Conservation (phyloP, 2,329 filamentous ascomycete genomes). For the Fusarium dimerum region DNA sequence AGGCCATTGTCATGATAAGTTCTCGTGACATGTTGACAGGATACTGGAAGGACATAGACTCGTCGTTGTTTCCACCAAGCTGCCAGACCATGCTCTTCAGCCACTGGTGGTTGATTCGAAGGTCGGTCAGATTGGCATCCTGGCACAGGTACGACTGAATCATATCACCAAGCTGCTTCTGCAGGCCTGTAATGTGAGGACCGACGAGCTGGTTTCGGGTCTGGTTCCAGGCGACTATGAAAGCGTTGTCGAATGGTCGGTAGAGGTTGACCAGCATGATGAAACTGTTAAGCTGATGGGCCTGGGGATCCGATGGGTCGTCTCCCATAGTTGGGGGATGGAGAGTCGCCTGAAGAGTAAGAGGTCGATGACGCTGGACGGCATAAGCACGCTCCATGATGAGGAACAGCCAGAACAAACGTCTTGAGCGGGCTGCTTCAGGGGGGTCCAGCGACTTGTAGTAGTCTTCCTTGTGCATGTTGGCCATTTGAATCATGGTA, state of each 20-base stretch:
- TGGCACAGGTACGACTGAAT: slow-evolving; percentile 53
- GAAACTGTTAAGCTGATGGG: slow-evolving; percentile 56
- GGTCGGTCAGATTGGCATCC: slow-evolving; percentile 56
- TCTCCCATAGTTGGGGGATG: slow-evolving; percentile 64
- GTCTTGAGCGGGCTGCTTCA: slow-evolving; percentile 64
- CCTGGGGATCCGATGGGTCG: slow-evolving; percentile 57
- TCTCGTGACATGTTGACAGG: slow-evolving; percentile 64
- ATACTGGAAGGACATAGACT: slow-evolving; percentile 62
- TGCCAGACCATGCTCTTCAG: slow-evolving; percentile 66
- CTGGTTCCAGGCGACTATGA: slow-evolving; percentile 68
- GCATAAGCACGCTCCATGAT: slow-evolving; percentile 73
- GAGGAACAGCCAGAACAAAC: slow-evolving; percentile 74
- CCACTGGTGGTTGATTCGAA: slow-evolving; percentile 64
- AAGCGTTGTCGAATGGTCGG: slow-evolving; percentile 64
- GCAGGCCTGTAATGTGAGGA: slow-evolving; percentile 57
- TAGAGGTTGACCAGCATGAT: slow-evolving; percentile 64
- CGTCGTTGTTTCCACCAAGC: slow-evolving; percentile 48
- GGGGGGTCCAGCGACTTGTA: slow-evolving; percentile 60
- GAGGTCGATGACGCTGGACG: slow-evolving; percentile 67
- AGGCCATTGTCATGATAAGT: slow-evolving; percentile 64
- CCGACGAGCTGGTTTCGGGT: slow-evolving; percentile 58
- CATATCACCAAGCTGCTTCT: slow-evolving; percentile 62
- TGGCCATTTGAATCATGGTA: slow-evolving; percentile 64
- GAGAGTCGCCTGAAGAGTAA: slow-evolving; percentile 70
- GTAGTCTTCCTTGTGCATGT: slow-evolving; percentile 62